phyloP scores from a whole-genome alignment of 495 filamentous ascomycete species.

The Immersiella caudata region DNA sequence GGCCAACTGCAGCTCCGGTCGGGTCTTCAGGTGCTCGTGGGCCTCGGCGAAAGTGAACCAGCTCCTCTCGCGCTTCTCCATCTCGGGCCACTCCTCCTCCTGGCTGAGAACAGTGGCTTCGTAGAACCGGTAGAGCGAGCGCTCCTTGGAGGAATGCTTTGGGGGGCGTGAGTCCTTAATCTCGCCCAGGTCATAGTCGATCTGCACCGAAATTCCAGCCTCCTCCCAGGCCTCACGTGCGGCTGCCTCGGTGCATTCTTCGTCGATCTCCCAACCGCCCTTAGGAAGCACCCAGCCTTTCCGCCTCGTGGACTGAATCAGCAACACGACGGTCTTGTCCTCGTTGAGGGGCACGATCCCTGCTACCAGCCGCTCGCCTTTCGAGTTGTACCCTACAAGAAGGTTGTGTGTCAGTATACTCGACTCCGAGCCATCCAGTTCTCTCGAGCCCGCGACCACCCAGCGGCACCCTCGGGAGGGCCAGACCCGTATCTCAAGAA shows the following conservation, averaged over 20 bases:
- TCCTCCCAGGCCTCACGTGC: conserved; percentile 96
- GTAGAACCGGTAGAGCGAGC: conserved; percentile 84
- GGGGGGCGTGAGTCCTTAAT: conserved; percentile 77
- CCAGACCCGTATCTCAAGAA: background rate
- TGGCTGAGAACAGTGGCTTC: conserved; percentile 81
- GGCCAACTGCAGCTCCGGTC: conserved; percentile 88
- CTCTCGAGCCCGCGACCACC: background rate
- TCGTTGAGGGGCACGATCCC: conserved; percentile 79
- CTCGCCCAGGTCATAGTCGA: conserved; percentile 80
- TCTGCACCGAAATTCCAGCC: conserved; percentile 82
- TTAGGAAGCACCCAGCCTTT: conserved; percentile 94
- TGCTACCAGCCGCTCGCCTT: conserved; percentile 93
- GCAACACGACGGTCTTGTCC: conserved; percentile 74
- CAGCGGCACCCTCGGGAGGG: background rate
- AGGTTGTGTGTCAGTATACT: conserved; percentile 39
- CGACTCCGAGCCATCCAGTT: conserved; percentile 14
- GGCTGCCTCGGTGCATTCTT: conserved; percentile 62
- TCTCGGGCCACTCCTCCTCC: conserved; percentile 89
- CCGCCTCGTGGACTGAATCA: conserved; percentile 89
- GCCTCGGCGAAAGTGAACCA: conserved; percentile 89
- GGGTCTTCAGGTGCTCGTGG: conserved; percentile 68
- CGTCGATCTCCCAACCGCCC: conserved; percentile 96
- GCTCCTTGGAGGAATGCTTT: conserved; percentile 61
- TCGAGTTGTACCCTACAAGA: conserved; percentile 77
- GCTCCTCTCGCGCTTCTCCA: conserved; percentile 82